Evolutionary conservation across 345 rosid genomes (phyloP), one percentile per base, ranked within the genome.

Genomic region (Salix udensis): DNA sequence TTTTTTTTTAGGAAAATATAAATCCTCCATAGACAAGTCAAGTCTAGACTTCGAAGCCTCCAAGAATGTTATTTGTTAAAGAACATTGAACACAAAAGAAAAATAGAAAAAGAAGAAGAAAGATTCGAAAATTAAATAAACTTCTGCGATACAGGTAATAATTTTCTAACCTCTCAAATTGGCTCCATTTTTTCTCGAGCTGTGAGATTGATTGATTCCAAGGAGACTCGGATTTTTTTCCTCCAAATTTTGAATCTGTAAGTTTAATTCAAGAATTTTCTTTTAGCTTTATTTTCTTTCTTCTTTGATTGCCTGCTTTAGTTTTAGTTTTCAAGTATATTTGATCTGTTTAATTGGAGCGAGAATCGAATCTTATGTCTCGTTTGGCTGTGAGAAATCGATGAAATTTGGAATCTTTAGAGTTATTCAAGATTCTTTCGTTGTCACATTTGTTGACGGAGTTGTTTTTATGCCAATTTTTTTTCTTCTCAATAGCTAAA

Each of bases 191-290:
- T 30, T 55, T 66, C 37, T 66, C 40, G 46, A 65, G 70, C 69
- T 65, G 48, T 28, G 16, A n/a, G 74, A 58, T 64, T 18, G 50
- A 21, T 24, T 65, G 68, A 14, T 26, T 30, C 13, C 18, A 21
- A 19, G 44, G 67, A 34, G 36, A 19, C 42, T 15, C 11, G 68
- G 23, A 12, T 68, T 36, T 37, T 21, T 23, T 21, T 9, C 1
- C 30, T 40, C 28, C 30, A 34, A n/a, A 23, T 65, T 74, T 70
- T 46, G 61, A 77, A 69, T 80, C 84, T 70, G 82, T 82, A 82
- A 80, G 88, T 82, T 61, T 2, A 61, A 61, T 58, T 60, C 11
- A 8, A 46, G n/a, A 28, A 48, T 74, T 71, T 66, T 65, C 30
- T 36, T 50, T 16, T 76, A 9, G 5, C 37, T 23, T 78, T 73